Evolutionary conservation across 2,329 filamentous ascomycete genomes (phyloP).

Genomic region (Pseudopithomyces maydicus): DNA sequence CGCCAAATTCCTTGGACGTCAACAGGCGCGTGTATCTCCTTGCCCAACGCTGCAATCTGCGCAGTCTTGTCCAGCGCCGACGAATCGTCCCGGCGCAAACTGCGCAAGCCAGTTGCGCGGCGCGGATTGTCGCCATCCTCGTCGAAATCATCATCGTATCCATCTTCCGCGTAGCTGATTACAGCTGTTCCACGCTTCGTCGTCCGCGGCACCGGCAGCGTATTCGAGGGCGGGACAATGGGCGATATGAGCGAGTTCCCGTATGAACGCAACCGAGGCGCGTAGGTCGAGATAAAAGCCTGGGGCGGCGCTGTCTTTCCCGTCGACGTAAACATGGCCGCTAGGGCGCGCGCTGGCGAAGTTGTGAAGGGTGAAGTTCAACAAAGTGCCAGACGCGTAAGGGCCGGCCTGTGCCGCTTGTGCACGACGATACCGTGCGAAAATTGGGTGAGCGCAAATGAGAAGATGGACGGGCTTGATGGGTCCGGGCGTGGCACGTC

Average conservation of each 20-base stretch:
- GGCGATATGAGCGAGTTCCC: constrained; percentile 90
- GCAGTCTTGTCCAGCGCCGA: constrained; percentile 66
- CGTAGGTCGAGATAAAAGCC: constrained; percentile 89
- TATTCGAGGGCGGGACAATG: constrained; percentile 72
- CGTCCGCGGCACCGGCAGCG: constrained; percentile 75
- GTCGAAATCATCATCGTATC: constrained; percentile 83
- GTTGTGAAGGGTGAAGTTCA: constrained; percentile 32
- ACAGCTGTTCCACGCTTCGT: constrained; percentile 96
- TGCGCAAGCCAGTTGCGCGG: constrained; percentile 79
- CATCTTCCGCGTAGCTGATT: constrained; percentile 98
- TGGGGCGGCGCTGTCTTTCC: constrained; percentile 66
- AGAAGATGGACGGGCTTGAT: neutral
- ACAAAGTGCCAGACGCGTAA: constrained; percentile 40
- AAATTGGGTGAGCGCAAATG: neutral
- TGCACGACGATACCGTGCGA: neutral
- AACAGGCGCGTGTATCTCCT: constrained; percentile 78
- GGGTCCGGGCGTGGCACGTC: constrained; percentile 8
- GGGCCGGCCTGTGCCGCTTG: neutral
- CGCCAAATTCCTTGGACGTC: constrained; percentile 89
- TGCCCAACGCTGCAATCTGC: constrained; percentile 76
- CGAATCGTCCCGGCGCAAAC: constrained; percentile 70
- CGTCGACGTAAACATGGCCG: constrained; percentile 47
- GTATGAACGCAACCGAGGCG: constrained; percentile 86
- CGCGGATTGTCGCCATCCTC: constrained; percentile 74
- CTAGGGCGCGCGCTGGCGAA: constrained; percentile 26